Evolutionary conservation across 352 stramenopile species (phyloP).

Genomic region (Pythium dissimile): DNA sequence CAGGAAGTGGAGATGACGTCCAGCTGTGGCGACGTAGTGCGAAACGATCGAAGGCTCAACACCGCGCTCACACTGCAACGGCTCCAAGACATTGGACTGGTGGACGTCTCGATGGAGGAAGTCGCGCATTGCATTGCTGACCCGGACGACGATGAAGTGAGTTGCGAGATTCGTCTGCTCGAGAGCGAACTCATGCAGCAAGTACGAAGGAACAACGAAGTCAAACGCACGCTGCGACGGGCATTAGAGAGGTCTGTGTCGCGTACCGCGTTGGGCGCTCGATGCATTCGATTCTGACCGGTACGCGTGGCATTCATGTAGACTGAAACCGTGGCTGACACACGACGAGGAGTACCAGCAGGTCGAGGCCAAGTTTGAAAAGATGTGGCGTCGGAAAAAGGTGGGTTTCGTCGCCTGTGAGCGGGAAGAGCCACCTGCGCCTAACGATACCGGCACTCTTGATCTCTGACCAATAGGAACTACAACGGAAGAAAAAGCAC

Average conservation of each 20-base stretch:
- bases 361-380: constrained; percentile 52
- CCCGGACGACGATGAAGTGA: constrained; percentile 60
- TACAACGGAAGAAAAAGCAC: constrained; percentile 67
- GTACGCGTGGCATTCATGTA: constrained; percentile 14
- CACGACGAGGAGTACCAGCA: constrained; percentile 42
- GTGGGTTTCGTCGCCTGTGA: constrained; percentile 20
- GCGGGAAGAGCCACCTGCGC: constrained; percentile 50
- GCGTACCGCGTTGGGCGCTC: not conserved
- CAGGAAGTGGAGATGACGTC: not conserved
- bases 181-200: constrained; percentile 38
- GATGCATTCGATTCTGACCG: not conserved
- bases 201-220: constrained; percentile 52
- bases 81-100: constrained; percentile 45
- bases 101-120: constrained; percentile 31
- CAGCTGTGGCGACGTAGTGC: not conserved
- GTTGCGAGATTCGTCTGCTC: constrained; percentile 53
- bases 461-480: constrained; percentile 36
- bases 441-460: too few relatives aligned
- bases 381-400: constrained; percentile 66
- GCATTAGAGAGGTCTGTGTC: constrained; percentile 45
- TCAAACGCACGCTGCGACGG: constrained; percentile 51
- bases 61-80: not conserved
- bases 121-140: constrained; percentile 24
- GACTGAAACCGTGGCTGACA: constrained; percentile 63
- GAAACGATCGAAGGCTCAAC: not conserved